phyloP scores from a whole-genome alignment of 345 rosid species.

The Acer negundo region DNA sequence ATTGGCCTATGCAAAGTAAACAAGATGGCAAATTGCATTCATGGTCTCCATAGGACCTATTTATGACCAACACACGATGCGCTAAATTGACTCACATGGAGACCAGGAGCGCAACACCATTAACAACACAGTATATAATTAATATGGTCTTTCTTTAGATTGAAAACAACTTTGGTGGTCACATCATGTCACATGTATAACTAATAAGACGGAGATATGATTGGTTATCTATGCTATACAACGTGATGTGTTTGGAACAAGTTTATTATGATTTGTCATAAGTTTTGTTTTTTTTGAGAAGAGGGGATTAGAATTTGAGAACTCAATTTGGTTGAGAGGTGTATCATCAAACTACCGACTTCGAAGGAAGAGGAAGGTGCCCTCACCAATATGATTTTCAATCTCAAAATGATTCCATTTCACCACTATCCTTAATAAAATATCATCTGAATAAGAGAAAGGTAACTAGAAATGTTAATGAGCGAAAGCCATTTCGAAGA shows the following conservation, averaged over 20 bases:
- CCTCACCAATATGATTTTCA: slow-evolving; percentile 34
- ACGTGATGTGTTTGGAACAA: too few species aligned
- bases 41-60: not conserved
- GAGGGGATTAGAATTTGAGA: too few species aligned
- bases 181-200: not conserved
- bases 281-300: too few species aligned
- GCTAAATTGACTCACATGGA: not conserved
- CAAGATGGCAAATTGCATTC: not conserved
- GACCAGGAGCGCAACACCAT: not conserved
- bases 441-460: not conserved
- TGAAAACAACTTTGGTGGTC: not conserved
- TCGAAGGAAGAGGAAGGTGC: slow-evolving; percentile 7
- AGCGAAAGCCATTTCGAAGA: slow-evolving; percentile 19
- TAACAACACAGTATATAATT: not conserved
- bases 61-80: slow-evolving; percentile 7
- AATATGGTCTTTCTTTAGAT: not conserved
- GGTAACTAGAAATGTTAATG: not conserved
- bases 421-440: slow-evolving; percentile 21
- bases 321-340: too few species aligned
- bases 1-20: not conserved
- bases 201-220: too few species aligned
- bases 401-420: slow-evolving; percentile 43
- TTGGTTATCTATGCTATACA: too few species aligned
- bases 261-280: too few species aligned
- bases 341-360: too few species aligned